Evolutionary conservation across 495 filamentous ascomycete species (phyloP).

Genomic region (Tuber brumale): DNA sequence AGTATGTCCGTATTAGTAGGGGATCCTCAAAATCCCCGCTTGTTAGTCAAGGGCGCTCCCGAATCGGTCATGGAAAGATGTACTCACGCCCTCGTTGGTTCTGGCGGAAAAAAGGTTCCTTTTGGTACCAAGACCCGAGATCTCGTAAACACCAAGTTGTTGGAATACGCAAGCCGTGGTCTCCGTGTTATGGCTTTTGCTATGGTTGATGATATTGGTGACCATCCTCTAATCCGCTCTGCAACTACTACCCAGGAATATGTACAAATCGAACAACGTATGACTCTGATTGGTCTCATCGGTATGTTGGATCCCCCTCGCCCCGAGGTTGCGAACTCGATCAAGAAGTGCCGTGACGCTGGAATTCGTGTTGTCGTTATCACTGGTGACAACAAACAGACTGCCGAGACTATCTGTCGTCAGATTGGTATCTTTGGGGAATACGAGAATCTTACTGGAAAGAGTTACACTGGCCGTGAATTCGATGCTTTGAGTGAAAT

Average conservation of each 20-base stretch:
- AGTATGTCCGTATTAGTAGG: slow-evolving; percentile 97
- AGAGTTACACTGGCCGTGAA: slow-evolving; percentile 91
- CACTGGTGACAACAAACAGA: slow-evolving; percentile 95
- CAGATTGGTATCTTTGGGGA: slow-evolving; percentile 89
- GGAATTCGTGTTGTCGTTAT: slow-evolving; percentile 97
- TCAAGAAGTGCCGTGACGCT: slow-evolving; percentile 80
- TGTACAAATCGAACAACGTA: slow-evolving; percentile 75
- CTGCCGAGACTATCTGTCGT: slow-evolving; percentile 93
- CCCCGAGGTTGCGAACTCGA: slow-evolving; percentile 80
- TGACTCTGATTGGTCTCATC: slow-evolving; percentile 89
- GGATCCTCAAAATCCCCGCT: slow-evolving; percentile 58
- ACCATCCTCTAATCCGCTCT: slow-evolving; percentile 60
- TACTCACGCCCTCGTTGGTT: slow-evolving; percentile 66
- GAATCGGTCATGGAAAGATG: slow-evolving; percentile 91
- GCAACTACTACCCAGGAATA: slow-evolving; percentile 83
- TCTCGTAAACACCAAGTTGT: slow-evolving; percentile 67
- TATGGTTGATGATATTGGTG: slow-evolving; percentile 62
- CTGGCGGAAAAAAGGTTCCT: slow-evolving; percentile 64
- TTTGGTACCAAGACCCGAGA: slow-evolving; percentile 60
- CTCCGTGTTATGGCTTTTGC: slow-evolving; percentile 94
- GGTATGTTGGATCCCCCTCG: slow-evolving; percentile 97
- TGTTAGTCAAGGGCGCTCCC: slow-evolving; percentile 95
- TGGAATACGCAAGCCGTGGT: slow-evolving; percentile 83
- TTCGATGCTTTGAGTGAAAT: slow-evolving; percentile 77
- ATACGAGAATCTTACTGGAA: slow-evolving; percentile 75